Base-by-base conservation (phyloP, 306 rosid species). In the Ochetophila trinervis region DNA sequence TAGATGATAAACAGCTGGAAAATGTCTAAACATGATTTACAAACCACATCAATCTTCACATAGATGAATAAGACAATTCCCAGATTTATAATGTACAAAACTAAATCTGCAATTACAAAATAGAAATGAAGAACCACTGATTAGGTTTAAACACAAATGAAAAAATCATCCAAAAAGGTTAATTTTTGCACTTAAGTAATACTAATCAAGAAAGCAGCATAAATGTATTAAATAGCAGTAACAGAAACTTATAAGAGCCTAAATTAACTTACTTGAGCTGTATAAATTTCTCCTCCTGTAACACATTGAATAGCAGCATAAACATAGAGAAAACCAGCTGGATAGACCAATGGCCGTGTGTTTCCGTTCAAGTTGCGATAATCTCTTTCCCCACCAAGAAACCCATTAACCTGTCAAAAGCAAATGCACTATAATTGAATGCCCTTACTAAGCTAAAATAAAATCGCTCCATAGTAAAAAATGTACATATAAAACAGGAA, bases 341-440 rank as follows among this genome's bases (percentile, higher is more conserved):
- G 99, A 80, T 93, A 93, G 2, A 93, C 97, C 42, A 93, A 82
- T 67, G 97, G 97, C 68, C 98, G 88, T 36, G 98, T 93, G 81
- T 93, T 97, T 16, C 98, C 97, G 71, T 87, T 76, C 65, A 93
- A 82, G 32, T 93, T 87, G 20, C 63, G 13, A 57, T 89, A 93
- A 79, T 93, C 96, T 73, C 97, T 78, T 62, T 93, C 98, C 40
- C 97, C 98, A 45, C 69, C 84, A 20, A 84, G 69, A 84, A 89
- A 93, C 52, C 97, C 98, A 70, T 50, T 74, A 35, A 82, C 87
- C 90, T 79, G 63, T 40, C 17, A 13, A 11, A 59, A 37, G 49
- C 34, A n/a, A 32, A 54, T 30, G 32, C 32, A 4, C 2, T 27
- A 12, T 12, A 40, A 40, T 40, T 40, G 45, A 8, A 40, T 40